Percentiles rank a stretch among this genome's conserved stretches.
phyloP scores from a whole-genome alignment of 1,139 yeast genomes.

The Sugiyamaella xylanicola region DNA sequence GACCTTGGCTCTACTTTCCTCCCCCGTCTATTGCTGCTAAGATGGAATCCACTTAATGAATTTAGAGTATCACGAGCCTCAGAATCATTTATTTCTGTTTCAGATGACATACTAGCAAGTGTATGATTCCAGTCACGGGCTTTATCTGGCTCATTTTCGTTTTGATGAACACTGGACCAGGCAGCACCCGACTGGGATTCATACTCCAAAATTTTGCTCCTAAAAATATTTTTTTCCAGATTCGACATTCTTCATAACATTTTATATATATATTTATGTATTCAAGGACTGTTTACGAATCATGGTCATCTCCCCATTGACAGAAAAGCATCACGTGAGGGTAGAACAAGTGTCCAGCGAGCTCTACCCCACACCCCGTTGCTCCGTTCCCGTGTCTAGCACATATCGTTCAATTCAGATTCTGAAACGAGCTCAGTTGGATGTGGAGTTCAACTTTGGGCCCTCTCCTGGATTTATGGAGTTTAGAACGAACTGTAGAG shows the following conservation, averaged over 20 bases:
- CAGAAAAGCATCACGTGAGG: no score
- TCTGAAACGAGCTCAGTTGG: no score
- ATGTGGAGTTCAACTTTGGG: no score
- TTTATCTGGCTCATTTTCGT: constrained; percentile 14
- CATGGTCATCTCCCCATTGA: no score
- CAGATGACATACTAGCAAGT: no score
- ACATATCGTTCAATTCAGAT: no score
- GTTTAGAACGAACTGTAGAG: no score
- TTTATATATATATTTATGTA: background rate
- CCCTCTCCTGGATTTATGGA: no score
- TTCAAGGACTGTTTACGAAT: background rate
- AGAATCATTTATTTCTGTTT: background rate
- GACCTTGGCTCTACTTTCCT: constrained; percentile 18
- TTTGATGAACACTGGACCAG: constrained; percentile 14
- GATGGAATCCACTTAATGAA: background rate
- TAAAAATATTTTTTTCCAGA: constrained; percentile 15
- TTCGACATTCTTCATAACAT: constrained; percentile 9
- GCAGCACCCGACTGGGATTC: constrained; percentile 17
- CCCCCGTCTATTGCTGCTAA: constrained; percentile 5
- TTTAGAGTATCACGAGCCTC: constrained; percentile 13
- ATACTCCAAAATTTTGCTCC: constrained; percentile 23
- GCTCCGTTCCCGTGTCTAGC: background rate
- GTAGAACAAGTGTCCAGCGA: no score
- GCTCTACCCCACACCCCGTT: background rate
- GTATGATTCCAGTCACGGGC: no score